A percentile compares a stretch with the other conserved stretches of the same genome.
Evolutionary conservation across 202 grass and related monocot genomes (phyloP).

Genomic region (Schoenoplectus triqueter): DNA sequence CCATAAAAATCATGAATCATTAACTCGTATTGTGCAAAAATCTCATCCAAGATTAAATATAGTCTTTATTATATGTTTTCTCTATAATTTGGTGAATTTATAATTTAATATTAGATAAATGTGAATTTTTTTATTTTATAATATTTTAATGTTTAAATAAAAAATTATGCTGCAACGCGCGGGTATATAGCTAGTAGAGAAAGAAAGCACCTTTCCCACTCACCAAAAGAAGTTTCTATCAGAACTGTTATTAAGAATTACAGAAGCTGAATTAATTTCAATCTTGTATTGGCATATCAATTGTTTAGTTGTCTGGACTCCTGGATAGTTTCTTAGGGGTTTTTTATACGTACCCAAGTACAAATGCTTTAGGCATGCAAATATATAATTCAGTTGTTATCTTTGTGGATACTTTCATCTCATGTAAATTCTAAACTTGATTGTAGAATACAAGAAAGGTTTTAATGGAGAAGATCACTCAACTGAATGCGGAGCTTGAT

Average conservation of each 20-base stretch:
- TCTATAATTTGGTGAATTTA: too few relatives aligned
- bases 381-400: not conserved
- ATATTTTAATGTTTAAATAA: too few relatives aligned
- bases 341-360: not conserved
- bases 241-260: conserved; percentile 1
- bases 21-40: too few relatives aligned
- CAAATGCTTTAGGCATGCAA: not conserved
- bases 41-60: too few relatives aligned
- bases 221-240: not conserved
- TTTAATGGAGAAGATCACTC: conserved; percentile 39
- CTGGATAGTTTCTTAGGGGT: too few relatives aligned
- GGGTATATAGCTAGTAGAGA: too few relatives aligned
- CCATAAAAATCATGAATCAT: too few relatives aligned
- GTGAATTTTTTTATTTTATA: too few relatives aligned
- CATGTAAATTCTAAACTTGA: conserved; percentile 11
- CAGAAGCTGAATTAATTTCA: conserved; percentile 1
- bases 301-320: too few relatives aligned
- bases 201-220: not conserved
- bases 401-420: not conserved
- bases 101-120: too few relatives aligned
- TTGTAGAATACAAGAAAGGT: conserved; percentile 43
- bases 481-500: conserved; percentile 45
- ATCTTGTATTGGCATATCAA: not conserved
- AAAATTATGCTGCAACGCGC: too few relatives aligned
- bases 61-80: too few relatives aligned